Percentiles rank a stretch among this genome's conserved stretches.
These are phyloP conservation scores for Straminergon stramineum DNA, from an alignment of 225 moss, liverwort and hornwort genomes.

Conservation along the genomic window DNA sequence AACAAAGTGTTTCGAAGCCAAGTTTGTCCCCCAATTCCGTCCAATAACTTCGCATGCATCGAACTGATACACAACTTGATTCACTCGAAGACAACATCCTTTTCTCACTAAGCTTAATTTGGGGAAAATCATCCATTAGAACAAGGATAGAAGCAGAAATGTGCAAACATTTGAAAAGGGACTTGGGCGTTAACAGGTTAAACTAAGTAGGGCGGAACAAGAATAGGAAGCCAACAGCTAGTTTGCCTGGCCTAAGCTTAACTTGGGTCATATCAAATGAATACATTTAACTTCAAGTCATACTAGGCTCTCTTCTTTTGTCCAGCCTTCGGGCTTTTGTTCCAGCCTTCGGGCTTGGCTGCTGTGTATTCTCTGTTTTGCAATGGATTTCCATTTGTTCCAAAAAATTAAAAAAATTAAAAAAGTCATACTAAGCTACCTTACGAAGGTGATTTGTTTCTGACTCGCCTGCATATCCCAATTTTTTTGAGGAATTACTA, in stretches of 20 bases:
- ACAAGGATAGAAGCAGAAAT: not conserved
- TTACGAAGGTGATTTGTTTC: not conserved
- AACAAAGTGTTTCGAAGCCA: not conserved
- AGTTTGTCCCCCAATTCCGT: not conserved
- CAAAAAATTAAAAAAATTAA: too few relatives aligned
- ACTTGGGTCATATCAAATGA: not conserved
- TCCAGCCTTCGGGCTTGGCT: too few relatives aligned
- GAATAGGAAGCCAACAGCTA: not conserved
- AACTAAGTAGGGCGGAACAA: not conserved
- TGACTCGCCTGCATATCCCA: not conserved
- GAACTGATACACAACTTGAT: not conserved
- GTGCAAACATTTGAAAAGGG: too few relatives aligned
- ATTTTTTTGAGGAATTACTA: too few relatives aligned
- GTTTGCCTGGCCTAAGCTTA: too few relatives aligned
- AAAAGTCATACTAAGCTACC: too few relatives aligned
- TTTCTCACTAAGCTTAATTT: not conserved
- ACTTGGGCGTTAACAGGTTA: accelerated
- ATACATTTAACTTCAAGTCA: not conserved
- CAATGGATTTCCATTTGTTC: too few relatives aligned
- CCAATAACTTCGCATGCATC: not conserved
- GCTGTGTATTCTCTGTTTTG: too few relatives aligned
- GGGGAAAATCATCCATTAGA: not conserved
- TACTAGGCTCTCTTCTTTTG: too few relatives aligned
- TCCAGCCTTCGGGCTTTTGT: too few relatives aligned
- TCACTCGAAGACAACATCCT: not conserved